These are phyloP conservation scores for Acacia confusa DNA, from an alignment of 306 rosid species.

Conservation along the genomic window DNA sequence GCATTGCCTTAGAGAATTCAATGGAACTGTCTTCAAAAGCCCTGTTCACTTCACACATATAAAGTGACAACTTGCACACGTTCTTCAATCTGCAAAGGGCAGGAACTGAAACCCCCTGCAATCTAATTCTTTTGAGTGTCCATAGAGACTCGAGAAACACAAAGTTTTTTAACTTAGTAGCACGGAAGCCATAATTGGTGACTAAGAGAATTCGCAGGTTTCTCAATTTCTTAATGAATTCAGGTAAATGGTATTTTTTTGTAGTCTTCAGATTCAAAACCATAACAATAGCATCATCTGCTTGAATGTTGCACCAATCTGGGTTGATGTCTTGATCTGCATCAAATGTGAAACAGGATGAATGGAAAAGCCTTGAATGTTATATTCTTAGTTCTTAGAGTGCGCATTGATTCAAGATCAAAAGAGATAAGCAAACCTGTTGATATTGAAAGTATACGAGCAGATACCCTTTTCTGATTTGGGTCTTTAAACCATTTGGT, in stretches of 20 bases:
- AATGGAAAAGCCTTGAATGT: neutral
- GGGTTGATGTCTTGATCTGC: neutral
- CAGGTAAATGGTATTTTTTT: neutral
- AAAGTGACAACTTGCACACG: neutral
- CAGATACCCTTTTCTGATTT: neutral
- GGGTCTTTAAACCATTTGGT: neutral
- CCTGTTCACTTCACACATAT: neutral
- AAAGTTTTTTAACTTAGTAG: constrained; percentile 10
- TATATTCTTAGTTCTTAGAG: neutral
- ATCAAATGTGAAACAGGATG: neutral
- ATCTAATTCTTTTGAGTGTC: constrained; percentile 8
- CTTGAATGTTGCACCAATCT: neutral
- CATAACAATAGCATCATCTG: neutral
- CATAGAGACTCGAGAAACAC: constrained; percentile 9
- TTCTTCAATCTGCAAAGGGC: neutral
- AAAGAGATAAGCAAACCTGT: neutral
- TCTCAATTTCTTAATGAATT: neutral
- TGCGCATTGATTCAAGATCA: neutral
- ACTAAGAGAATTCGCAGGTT: constrained; percentile 7
- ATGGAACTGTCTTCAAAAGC: neutral
- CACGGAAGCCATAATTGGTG: constrained; percentile 34
- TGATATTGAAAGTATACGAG: neutral
- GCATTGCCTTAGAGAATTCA: neutral
- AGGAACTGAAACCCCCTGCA: neutral
- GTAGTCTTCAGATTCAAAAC: neutral